phyloP scores from a whole-genome alignment of 768 basidiomycete species.

The Trametes maxima region DNA sequence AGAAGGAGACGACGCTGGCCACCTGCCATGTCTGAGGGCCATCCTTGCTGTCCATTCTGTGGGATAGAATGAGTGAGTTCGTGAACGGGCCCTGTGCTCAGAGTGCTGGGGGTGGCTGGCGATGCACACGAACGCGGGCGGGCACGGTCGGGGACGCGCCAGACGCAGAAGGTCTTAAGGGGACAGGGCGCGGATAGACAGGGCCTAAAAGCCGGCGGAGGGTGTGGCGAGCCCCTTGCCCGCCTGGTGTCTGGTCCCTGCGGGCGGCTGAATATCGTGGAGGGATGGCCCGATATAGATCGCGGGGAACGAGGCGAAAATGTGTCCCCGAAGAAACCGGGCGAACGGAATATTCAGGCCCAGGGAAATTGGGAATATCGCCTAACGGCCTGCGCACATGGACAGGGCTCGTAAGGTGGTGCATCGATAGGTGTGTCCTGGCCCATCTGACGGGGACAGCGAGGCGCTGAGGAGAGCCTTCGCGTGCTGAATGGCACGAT shows the following conservation, averaged over 20 bases:
- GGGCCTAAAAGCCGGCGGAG: slow-evolving; percentile 11
- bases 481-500: not conserved
- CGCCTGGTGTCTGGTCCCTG: not conserved
- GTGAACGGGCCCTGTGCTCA: not conserved
- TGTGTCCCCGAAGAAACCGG: slow-evolving; percentile 6
- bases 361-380: slow-evolving; percentile 1
- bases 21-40: slow-evolving; percentile 49
- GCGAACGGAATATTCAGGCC: not conserved
- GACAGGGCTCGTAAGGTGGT: not conserved
- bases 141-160: not conserved
- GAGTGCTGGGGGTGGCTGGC: not conserved
- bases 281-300: slow-evolving; percentile 4
- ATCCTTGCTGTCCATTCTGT: slow-evolving; percentile 37
- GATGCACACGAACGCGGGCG: not conserved
- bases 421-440: slow-evolving; percentile 5
- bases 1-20: slow-evolving; percentile 73
- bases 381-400: not conserved
- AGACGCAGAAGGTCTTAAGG: slow-evolving; percentile 10
- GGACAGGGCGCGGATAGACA: slow-evolving; percentile 13
- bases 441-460: not conserved
- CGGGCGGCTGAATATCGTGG: not conserved
- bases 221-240: slow-evolving; percentile 4
- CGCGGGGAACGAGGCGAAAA: slow-evolving; percentile 2
- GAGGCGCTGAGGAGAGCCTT: not conserved
- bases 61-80: not conserved